A percentile compares a stretch with the other conserved stretches of the same genome.
Conservation (phyloP, 2,329 filamentous ascomycete genomes). For the Fusarium chuoi region DNA sequence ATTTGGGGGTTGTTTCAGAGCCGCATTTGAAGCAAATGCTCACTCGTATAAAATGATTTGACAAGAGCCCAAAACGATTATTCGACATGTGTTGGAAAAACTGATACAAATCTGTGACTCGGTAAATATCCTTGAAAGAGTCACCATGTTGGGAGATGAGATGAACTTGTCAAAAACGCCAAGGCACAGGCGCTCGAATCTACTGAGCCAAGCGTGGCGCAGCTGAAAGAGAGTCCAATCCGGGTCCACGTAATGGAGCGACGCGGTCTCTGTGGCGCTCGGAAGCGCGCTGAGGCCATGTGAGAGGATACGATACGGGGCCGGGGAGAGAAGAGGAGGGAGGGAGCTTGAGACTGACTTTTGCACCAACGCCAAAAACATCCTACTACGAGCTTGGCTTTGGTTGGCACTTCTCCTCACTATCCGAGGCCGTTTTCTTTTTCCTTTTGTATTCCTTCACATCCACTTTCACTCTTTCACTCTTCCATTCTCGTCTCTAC, state of each 20-base stretch:
- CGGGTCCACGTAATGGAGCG: constrained; percentile 40
- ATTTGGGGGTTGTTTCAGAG: constrained; percentile 2
- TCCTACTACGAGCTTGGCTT: constrained; percentile 23
- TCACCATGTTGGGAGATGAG: constrained; percentile 9
- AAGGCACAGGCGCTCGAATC: constrained; percentile 22
- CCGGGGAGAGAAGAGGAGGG: constrained; percentile 7
- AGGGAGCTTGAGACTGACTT: constrained; percentile 29
- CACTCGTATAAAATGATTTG: background rate
- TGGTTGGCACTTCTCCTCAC: constrained; percentile 22
- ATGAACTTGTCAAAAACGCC: constrained; percentile 16
- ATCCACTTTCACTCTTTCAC: constrained; percentile 9
- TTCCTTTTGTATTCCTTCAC: constrained; percentile 23
- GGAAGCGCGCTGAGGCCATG: constrained; percentile 29
- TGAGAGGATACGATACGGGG: constrained; percentile 19
- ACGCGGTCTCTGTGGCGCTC: constrained; percentile 42
- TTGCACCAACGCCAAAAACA: constrained; percentile 32
- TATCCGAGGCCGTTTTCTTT: constrained; percentile 3
- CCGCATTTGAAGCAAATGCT: background rate
- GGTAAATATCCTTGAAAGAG: constrained; percentile 4
- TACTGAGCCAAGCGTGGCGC: constrained; percentile 49
- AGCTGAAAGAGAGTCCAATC: constrained; percentile 39
- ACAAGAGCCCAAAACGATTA: background rate
- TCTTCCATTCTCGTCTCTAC: background rate
- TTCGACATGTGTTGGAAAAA: background rate
- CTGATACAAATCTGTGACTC: constrained; percentile 20